A percentile compares a stretch with the other conserved stretches of the same genome.
These are phyloP conservation scores for Candida caryicola DNA, from an alignment of 805 yeast species.

Conservation along the genomic window DNA sequence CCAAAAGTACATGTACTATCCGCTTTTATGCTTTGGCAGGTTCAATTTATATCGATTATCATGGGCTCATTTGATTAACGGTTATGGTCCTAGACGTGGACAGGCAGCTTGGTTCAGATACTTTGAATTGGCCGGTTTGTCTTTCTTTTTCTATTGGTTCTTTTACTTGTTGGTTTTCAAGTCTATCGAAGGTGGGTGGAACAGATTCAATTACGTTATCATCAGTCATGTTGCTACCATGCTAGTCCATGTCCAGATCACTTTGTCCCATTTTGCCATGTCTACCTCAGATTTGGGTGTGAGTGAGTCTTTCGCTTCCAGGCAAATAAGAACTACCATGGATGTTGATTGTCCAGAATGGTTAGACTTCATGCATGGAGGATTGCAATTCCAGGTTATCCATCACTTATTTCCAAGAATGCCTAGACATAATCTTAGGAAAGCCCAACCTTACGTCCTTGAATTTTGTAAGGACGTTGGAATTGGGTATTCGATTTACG, in stretches of 20 bases:
- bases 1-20: conserved; percentile 73
- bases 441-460: conserved; percentile 67
- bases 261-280: conserved; percentile 90
- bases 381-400: conserved; percentile 86
- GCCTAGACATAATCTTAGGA: conserved; percentile 83
- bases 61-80: conserved; percentile 72
- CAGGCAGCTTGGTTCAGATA: conserved; percentile 85
- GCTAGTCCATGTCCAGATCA: conserved; percentile 93
- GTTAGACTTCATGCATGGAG: conserved; percentile 90
- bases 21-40: conserved; percentile 77
- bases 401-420: conserved; percentile 88
- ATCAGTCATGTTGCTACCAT: conserved; percentile 78
- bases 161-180: conserved; percentile 60
- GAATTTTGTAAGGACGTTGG: conserved; percentile 77
- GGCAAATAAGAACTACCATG: conserved; percentile 89
- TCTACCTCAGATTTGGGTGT: conserved; percentile 84
- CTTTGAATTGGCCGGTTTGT: conserved; percentile 67
- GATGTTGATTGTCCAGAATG: conserved; percentile 92
- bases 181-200: conserved; percentile 49
- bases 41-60: conserved; percentile 81
- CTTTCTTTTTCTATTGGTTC: conserved; percentile 77
- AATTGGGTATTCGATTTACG: conserved; percentile 76
- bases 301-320: conserved; percentile 71
- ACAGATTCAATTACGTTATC: conserved; percentile 58
- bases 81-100: conserved; percentile 77